Evolutionary conservation across 106 monocot genomes (phyloP), one percentile per base, ranked within the genome.

Genomic region (Narthecium ossifragum): DNA sequence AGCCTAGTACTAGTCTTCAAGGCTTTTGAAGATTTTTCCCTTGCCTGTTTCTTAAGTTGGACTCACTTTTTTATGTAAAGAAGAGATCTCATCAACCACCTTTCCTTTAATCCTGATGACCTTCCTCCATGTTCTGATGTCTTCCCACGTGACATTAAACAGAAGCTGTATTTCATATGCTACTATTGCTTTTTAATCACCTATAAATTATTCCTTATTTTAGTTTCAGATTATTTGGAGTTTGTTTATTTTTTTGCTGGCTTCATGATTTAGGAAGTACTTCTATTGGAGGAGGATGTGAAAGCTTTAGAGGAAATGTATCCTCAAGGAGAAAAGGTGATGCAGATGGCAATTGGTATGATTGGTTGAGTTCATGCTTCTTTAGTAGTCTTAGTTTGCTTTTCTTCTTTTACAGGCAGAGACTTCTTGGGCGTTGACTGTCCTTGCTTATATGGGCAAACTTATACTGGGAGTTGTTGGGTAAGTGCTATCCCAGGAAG

Each of bases 281-380:
- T 98, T 71, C 71, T 87, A 26, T 73, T 98, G 69, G 98, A 98
- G 71, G 87, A 98, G 61, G 98, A 98, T 62, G 80, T 85, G 87
- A 81, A 84, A 21, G 87, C 90, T 59, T 68, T 98, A 59, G 98
- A 98, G 62, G 98, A 98, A 62, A 88, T 98, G 86, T 98, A 98
- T 60, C 98, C 98, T 73, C 98, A 98, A 72, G 98, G 98, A 76
- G 98, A 98, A 61, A 63, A 81, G 79, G 98, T 88, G 53, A 69
- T 31, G 43, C 51, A 26, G 53, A 37, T 21, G 32, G 9, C 6
- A 15, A 55, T 43, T 49, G 15, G 24, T 51, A 30, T 34, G 17
- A 34, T 46, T 13, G 9, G 41, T 7, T 51, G 36, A 8, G 12
- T 63, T 50, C n/a, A 45, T 54, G 46, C 40, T 36, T 55, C 45